These are phyloP conservation scores for Chaetomium sp. DNA, from an alignment of 2,329 filamentous ascomycete genomes.

Conservation along the genomic window DNA sequence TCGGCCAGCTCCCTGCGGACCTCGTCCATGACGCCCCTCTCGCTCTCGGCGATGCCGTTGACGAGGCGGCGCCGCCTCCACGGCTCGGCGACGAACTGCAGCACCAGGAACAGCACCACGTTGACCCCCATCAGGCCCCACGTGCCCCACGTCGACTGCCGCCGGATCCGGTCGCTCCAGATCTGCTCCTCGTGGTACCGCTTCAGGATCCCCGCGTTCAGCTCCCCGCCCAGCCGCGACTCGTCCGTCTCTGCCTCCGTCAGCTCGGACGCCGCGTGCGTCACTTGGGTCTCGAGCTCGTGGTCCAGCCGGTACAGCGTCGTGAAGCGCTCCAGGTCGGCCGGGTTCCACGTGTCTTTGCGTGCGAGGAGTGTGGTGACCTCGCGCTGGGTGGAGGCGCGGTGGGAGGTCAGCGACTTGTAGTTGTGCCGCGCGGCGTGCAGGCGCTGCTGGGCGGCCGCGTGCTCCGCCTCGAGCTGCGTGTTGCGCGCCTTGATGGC, in stretches of 20 bases:
- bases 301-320: constrained; percentile 89
- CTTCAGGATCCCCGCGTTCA: constrained; percentile 82
- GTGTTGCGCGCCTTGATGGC: constrained; percentile 78
- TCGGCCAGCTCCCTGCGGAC: constrained; percentile 48
- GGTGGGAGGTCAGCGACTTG: constrained; percentile 78
- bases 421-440: constrained; percentile 73
- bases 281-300: constrained; percentile 83
- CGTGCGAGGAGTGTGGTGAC: constrained; percentile 91
- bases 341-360: constrained; percentile 87
- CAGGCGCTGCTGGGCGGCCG: constrained; percentile 64
- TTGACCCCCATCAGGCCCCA: constrained; percentile 98
- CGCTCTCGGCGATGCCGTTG: constrained; percentile 77
- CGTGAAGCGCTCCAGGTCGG: constrained; percentile 93
- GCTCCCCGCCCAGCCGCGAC: constrained; percentile 71
- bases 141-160: constrained; percentile 97
- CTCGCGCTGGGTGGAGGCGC: constrained; percentile 89
- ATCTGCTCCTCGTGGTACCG: constrained; percentile 99
- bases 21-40: constrained; percentile 60
- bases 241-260: constrained; percentile 76
- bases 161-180: constrained; percentile 95
- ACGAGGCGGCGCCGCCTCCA: constrained; percentile 84
- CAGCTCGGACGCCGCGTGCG: constrained; percentile 71
- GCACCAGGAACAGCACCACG: constrained; percentile 80
- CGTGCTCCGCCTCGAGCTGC: constrained; percentile 61
- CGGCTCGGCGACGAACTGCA: constrained; percentile 89